Conservation (phyloP, 2,329 filamentous ascomycete genomes). For the Aspergillus brasiliensis region DNA sequence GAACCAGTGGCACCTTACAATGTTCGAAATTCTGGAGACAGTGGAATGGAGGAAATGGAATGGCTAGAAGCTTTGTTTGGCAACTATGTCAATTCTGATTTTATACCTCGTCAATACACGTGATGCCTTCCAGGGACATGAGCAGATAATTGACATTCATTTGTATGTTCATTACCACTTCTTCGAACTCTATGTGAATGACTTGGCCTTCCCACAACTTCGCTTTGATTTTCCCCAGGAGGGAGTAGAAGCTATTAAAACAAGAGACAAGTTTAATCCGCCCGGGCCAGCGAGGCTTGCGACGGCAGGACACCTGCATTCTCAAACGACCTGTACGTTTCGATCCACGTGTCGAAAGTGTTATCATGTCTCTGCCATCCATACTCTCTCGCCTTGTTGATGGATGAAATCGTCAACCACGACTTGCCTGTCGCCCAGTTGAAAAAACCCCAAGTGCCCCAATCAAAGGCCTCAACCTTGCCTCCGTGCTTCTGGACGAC, state of each 20-base stretch:
- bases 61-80: slow-evolving; percentile 5
- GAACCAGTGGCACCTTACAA: not conserved
- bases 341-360: slow-evolving; percentile 27
- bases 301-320: slow-evolving; percentile 24
- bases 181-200: too few relatives aligned
- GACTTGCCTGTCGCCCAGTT: slow-evolving; percentile 25
- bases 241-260: too few relatives aligned
- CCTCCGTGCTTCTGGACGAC: slow-evolving; percentile 25
- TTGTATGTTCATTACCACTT: not conserved
- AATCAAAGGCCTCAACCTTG: slow-evolving; percentile 26
- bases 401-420: slow-evolving; percentile 24
- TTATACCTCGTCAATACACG: not conserved
- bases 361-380: slow-evolving; percentile 24
- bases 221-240: too few relatives aligned
- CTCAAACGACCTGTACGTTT: slow-evolving; percentile 26
- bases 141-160: not conserved
- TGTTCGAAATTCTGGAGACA: not conserved
- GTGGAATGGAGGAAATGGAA: not conserved
- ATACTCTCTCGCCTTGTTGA: slow-evolving; percentile 26
- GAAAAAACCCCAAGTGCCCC: slow-evolving; percentile 29
- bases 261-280: not conserved
- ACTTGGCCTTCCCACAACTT: too few relatives aligned
- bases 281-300: not conserved
- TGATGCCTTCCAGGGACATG: not conserved
- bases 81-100: not conserved